phyloP scores from a whole-genome alignment of 495 filamentous ascomycete genomes.

The Hypoxylon trugodes region DNA sequence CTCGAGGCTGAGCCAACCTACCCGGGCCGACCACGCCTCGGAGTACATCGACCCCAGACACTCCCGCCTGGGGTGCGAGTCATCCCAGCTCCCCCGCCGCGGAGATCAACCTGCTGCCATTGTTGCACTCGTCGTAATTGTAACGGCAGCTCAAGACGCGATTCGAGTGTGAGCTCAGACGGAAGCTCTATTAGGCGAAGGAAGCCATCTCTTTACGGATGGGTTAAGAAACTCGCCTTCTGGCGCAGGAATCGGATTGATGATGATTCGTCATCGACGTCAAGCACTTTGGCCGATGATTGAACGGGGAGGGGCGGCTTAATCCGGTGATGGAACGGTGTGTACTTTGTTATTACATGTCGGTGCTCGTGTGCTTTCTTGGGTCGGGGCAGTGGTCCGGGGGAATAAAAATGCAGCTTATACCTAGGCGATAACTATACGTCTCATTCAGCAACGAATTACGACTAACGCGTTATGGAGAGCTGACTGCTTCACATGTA shows the following conservation, averaged over 20 bases:
- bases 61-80: too few species aligned
- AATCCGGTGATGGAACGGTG: too few species aligned
- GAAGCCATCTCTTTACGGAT: constrained; percentile 6
- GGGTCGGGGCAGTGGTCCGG: too few species aligned
- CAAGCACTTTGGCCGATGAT: constrained; percentile 2
- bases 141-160: not conserved
- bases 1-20: constrained; percentile 34
- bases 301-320: too few species aligned
- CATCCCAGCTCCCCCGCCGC: too few species aligned
- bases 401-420: too few species aligned
- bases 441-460: not conserved
- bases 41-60: not conserved
- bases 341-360: too few species aligned
- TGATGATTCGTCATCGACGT: constrained; percentile 17
- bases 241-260: constrained; percentile 23
- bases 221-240: constrained; percentile 34
- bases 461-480: not conserved
- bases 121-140: too few species aligned
- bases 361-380: not conserved
- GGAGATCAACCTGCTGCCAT: too few species aligned
- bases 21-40: too few species aligned
- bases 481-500: not conserved
- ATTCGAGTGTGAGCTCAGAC: constrained; percentile 8
- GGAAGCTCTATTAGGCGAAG: not conserved
- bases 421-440: not conserved